phyloP scores from a whole-genome alignment of 2,329 filamentous ascomycete genomes.

The Westerdykella sp. region DNA sequence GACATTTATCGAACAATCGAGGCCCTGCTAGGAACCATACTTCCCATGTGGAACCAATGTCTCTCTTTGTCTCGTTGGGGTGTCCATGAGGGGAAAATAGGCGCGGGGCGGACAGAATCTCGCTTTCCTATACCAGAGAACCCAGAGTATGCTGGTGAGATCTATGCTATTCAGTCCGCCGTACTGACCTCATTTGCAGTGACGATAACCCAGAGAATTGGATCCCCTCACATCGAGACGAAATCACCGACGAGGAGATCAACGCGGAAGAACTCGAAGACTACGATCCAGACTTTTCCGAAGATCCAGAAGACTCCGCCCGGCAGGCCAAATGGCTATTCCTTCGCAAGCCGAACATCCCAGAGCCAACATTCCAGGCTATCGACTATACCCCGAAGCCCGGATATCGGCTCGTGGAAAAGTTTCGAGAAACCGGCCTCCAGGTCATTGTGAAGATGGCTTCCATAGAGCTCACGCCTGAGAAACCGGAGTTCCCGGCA shows the following conservation, averaged over 20 bases:
- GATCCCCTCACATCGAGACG: conserved; percentile 7
- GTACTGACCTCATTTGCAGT: conserved; percentile 3
- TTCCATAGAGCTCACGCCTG: conserved; percentile 51
- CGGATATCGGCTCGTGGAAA: neutral
- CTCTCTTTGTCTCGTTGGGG: conserved; percentile 4
- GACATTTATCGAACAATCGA: conserved; percentile 10
- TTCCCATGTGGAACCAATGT: conserved; percentile 22
- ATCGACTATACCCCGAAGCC: conserved; percentile 11
- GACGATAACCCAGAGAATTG: conserved; percentile 13
- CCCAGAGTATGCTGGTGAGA: conserved; percentile 1
- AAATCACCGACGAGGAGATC: neutral
- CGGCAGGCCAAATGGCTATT: conserved; percentile 6
- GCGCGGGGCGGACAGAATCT: conserved; percentile 9
- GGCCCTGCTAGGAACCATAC: conserved; percentile 11
- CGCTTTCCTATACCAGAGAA: conserved; percentile 5
- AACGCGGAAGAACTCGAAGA: neutral
- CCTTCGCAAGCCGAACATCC: conserved; percentile 13
- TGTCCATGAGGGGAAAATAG: conserved; percentile 1
- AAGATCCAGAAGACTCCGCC: conserved; percentile 2
- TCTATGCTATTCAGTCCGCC: neutral
- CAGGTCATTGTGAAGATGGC: conserved; percentile 59
- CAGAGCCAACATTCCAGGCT: conserved; percentile 7
- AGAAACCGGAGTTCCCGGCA: conserved; percentile 48
- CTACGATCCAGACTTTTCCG: neutral
- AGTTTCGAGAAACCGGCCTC: conserved; percentile 32